Conservation (phyloP, 2,329 filamentous ascomycete genomes). For the Trichoderma pleuroti region DNA sequence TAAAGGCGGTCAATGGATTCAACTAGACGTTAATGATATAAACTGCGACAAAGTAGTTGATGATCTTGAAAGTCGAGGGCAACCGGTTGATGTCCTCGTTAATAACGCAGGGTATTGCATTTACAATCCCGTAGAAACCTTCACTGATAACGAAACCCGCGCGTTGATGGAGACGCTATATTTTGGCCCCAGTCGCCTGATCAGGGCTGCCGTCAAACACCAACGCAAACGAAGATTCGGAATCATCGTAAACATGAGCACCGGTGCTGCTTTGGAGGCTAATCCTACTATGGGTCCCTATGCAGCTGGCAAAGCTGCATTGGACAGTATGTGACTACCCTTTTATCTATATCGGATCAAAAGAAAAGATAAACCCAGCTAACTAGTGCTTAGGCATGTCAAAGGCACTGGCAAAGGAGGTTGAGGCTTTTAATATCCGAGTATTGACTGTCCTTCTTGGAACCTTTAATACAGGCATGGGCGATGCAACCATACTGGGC, state of each 20-base stretch:
- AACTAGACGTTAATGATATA: not conserved
- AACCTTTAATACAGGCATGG: slow-evolving; percentile 11
- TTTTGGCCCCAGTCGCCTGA: not conserved
- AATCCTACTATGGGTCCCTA: slow-evolving; percentile 4
- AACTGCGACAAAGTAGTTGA: not conserved
- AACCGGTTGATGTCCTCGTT: slow-evolving; percentile 1
- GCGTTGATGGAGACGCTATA: slow-evolving; percentile 2
- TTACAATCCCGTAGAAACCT: not conserved
- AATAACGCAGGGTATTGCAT: slow-evolving; percentile 13
- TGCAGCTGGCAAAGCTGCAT: slow-evolving; percentile 1
- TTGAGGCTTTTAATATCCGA: slow-evolving; percentile 4
- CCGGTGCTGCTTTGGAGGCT: not conserved
- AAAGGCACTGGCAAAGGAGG: slow-evolving; percentile 9
- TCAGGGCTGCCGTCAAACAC: not conserved
- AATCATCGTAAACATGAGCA: slow-evolving; percentile 8
- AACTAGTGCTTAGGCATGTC: not conserved
- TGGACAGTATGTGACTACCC: not conserved
- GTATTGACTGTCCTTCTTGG: slow-evolving; percentile 11
- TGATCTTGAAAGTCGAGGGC: not conserved
- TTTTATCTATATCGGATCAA: accelerated
- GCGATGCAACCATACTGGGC: not conserved
- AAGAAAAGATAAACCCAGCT: not conserved
- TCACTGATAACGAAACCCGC: not conserved
- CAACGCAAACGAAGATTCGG: not conserved
- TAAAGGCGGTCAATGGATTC: slow-evolving; percentile 1